Evolutionary conservation across 768 basidiomycete genomes (phyloP), one percentile per base, ranked within the genome.

Genomic region (Rhodocollybia butyracea): DNA sequence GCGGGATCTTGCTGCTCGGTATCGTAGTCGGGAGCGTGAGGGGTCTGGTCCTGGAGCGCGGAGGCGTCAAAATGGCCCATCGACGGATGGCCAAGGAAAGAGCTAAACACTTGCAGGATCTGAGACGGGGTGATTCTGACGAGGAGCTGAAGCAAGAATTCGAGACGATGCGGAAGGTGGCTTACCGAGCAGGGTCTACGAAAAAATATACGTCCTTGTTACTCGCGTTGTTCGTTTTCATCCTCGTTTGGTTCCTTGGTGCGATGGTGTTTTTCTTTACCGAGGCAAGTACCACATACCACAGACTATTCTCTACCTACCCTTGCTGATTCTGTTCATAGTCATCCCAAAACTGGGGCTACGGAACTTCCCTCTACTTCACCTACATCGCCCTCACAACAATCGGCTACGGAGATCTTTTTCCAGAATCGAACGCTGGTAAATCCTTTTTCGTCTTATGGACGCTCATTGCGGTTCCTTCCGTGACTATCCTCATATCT

Each of bases 371-470:
- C 2, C 61, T 77, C 1, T 77, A 73, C 57, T 76, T 76, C 57
- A 63, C 67, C 15, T 77, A 73, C 53, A 70, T 68, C 2, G 60
- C 71, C 15, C 70, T 76, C 7, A 58, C 72, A n/a, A 77, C 75
- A 0, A 72, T 77, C 38, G 73, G 75, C 0, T 76, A 74, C 53
- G 73, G 76, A 12, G 74, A 77, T 46, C 70, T 73, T 48, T 71
- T 60, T 31, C 73, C 74, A 1, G 56, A 51, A 7, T 71, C 73
- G 1, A 61, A 67, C 22, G 64, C 74, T 0, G 71, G 73, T 0
- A 71, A 72, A 43, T 73, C 74, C 1, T 73, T 77, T 58, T 75
- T 76, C 58, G 73, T 77, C 17, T 58, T 75, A 3, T 76, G 76
- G 74, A 71, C 70, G 27, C 59, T 76, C 34, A 65, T 75, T 22